phyloP scores from a whole-genome alignment of 495 filamentous ascomycete species.

The Opeltia flavorubescens region DNA sequence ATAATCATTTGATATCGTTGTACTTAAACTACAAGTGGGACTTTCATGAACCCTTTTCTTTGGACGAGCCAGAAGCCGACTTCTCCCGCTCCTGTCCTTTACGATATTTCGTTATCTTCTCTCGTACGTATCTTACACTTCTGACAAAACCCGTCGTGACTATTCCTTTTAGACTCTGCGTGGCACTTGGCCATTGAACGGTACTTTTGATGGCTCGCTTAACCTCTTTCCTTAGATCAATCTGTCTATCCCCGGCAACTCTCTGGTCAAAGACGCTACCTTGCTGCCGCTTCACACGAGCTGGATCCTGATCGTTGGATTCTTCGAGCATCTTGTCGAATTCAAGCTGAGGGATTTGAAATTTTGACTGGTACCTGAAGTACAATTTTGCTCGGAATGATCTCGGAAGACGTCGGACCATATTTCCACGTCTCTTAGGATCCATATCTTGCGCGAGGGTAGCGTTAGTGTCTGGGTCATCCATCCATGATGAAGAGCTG shows the following conservation, averaged over 20 bases:
- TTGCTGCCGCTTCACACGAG: slow-evolving; percentile 53
- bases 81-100: slow-evolving; percentile 19
- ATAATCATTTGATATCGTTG: no score
- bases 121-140: slow-evolving; percentile 60
- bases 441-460: slow-evolving; percentile 80
- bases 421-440: slow-evolving; percentile 76
- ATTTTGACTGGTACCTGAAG: slow-evolving; percentile 86
- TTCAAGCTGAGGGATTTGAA: slow-evolving; percentile 64
- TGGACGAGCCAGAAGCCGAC: not conserved
- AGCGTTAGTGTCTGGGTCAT: slow-evolving; percentile 44
- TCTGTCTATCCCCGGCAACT: slow-evolving; percentile 54
- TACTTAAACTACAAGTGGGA: not conserved
- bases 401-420: slow-evolving; percentile 84
- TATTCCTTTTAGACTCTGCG: slow-evolving; percentile 67
- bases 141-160: slow-evolving; percentile 59
- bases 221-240: slow-evolving; percentile 51
- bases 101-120: slow-evolving; percentile 67
- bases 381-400: slow-evolving; percentile 80
- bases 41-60: not conserved
- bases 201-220: slow-evolving; percentile 66
- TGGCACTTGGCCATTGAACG: slow-evolving; percentile 77
- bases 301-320: slow-evolving; percentile 50
- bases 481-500: slow-evolving; percentile 46
- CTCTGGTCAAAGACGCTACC: slow-evolving; percentile 76
- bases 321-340: slow-evolving; percentile 79